A percentile compares a stretch with the other conserved stretches of the same genome.
These are phyloP conservation scores for Syzygium malaccense DNA, from an alignment of 441 rosid species.

Conservation along the genomic window DNA sequence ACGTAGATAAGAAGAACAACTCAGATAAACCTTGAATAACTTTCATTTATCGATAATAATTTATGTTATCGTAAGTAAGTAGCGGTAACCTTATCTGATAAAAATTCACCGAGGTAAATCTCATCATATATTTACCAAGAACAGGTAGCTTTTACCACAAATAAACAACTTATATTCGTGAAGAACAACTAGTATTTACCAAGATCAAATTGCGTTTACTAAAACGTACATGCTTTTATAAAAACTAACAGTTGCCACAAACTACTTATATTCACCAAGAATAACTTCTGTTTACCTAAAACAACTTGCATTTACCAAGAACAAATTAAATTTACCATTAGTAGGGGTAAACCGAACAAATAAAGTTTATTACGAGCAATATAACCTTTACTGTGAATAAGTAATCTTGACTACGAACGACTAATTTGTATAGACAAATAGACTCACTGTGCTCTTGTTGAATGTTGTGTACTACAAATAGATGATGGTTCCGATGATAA, in stretches of 20 bases:
- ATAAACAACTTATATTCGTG: background rate
- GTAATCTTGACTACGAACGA: background rate
- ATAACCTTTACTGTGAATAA: rapidly evolving
- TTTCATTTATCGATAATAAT: too few species aligned
- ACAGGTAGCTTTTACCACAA: background rate
- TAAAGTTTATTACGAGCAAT: background rate
- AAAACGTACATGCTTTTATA: too few species aligned
- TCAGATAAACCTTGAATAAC: too few species aligned
- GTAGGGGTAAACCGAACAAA: background rate
- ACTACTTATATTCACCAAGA: background rate
- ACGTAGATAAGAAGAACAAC: too few species aligned
- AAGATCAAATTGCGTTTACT: too few species aligned
- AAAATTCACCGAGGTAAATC: background rate
- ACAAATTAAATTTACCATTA: background rate
- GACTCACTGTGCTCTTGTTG: background rate
- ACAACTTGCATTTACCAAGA: background rate
- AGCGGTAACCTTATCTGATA: background rate
- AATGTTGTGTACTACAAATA: background rate
- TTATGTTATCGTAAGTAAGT: too few species aligned
- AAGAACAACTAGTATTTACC: too few species aligned
- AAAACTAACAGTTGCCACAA: background rate
- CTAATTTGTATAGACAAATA: background rate
- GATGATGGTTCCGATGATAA: background rate
- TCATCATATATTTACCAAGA: too few species aligned
- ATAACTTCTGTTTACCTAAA: background rate